Evolutionary conservation across 306 rosid species (phyloP).

Genomic region (Quercus wislizeni): DNA sequence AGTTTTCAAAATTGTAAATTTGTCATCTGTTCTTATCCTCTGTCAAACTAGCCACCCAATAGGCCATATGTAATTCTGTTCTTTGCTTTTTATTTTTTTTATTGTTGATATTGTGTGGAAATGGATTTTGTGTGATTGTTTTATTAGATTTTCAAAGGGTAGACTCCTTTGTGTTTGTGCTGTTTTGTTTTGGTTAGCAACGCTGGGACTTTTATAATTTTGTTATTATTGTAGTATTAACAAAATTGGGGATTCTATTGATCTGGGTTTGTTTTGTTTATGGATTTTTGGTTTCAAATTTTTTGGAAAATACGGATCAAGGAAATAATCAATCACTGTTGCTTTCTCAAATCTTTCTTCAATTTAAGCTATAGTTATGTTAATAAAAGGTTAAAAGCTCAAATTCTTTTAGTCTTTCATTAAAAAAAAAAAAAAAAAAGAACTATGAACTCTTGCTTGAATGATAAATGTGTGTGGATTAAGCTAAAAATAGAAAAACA

Average conservation of each 20-base stretch:
- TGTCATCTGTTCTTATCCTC: neutral
- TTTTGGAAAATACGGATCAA: slow-evolving; percentile 1
- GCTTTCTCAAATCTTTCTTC: neutral
- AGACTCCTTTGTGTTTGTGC: neutral
- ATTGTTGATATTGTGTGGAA: neutral
- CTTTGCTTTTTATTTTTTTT: neutral
- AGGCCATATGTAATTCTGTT: neutral
- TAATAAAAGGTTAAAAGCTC: neutral
- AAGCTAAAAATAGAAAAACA: neutral
- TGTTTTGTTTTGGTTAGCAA: slow-evolving; percentile 1
- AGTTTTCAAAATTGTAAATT: neutral
- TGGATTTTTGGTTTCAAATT: slow-evolving; percentile 11
- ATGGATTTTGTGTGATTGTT: neutral
- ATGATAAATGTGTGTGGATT: slow-evolving; percentile 5
- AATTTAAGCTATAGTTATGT: slow-evolving; percentile 13
- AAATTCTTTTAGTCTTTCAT: neutral
- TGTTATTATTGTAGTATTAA: neutral
- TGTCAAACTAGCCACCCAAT: neutral
- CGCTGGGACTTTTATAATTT: slow-evolving; percentile 5
- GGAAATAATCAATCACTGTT: neutral
- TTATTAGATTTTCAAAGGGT: neutral
- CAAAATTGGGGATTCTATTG: slow-evolving; percentile 7
- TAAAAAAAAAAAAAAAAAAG: too few relatives aligned
- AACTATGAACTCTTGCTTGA: neutral
- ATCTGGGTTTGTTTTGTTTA: slow-evolving; percentile 15